Percentiles rank a stretch among this genome's conserved stretches.
phyloP scores from a whole-genome alignment of 2,329 filamentous ascomycete species.

The Tolypocladium paradoxum region DNA sequence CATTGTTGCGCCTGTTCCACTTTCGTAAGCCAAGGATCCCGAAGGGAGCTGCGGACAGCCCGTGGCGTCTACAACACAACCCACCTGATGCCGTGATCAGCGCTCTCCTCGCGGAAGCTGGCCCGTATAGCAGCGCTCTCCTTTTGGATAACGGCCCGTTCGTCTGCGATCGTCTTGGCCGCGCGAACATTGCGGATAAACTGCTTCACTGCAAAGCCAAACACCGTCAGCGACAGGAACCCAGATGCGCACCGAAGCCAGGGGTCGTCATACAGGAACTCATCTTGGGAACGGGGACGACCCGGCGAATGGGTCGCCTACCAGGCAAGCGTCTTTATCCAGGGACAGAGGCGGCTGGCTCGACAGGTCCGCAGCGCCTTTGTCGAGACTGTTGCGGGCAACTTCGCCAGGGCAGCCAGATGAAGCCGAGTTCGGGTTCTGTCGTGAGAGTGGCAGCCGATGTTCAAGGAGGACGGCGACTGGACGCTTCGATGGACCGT shows the following conservation, averaged over 20 bases:
- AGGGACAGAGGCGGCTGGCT: background rate
- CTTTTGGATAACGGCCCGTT: slow-evolving; percentile 96
- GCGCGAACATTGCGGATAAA: slow-evolving; percentile 99
- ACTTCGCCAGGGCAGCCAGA: background rate
- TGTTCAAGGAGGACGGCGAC: background rate
- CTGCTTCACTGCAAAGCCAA: slow-evolving; percentile 67
- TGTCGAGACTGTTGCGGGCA: background rate
- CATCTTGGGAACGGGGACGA: slow-evolving; percentile 15
- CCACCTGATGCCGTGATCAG: slow-evolving; percentile 82
- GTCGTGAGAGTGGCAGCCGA: background rate
- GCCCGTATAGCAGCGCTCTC: slow-evolving; percentile 96
- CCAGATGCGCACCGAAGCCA: background rate
- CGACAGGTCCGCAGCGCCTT: background rate
- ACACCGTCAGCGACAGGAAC: background rate
- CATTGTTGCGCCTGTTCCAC: slow-evolving; percentile 77
- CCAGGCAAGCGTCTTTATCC: background rate
- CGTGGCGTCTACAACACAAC: slow-evolving; percentile 11
- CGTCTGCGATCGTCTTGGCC: slow-evolving; percentile 97
- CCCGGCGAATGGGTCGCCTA: background rate
- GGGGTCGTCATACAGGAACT: slow-evolving; percentile 24
- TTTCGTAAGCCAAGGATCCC: background rate
- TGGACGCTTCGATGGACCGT: background rate
- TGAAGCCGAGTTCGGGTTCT: background rate
- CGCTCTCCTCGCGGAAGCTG: slow-evolving; percentile 94
- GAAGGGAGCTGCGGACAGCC: background rate